Evolutionary conservation across 352 stramenopile species (phyloP).

Genomic region (Globisporangium parvum): DNA sequence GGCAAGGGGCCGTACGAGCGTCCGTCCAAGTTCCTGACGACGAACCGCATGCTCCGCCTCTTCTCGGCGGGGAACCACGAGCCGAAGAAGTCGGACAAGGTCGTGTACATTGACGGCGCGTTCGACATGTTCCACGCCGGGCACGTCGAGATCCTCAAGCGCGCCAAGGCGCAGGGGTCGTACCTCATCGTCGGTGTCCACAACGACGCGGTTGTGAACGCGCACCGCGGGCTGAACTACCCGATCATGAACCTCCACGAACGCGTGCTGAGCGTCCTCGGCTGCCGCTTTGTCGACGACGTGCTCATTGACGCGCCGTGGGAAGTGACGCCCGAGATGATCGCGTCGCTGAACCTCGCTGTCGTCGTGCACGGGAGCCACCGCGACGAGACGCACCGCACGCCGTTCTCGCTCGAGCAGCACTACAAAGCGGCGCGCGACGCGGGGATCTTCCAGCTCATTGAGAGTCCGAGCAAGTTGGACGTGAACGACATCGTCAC

Average conservation of each 20-base stretch:
- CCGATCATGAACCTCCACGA: constrained; percentile 99
- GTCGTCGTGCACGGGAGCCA: constrained; percentile 85
- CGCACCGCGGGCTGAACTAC: constrained; percentile 87
- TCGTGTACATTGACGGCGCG: constrained; percentile 98
- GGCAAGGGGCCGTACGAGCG: constrained; percentile 47
- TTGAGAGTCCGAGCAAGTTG: constrained; percentile 66
- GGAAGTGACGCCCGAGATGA: constrained; percentile 95
- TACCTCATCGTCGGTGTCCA: constrained; percentile 97
- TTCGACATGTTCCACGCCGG: constrained; percentile 99
- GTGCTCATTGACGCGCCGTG: constrained; percentile 97
- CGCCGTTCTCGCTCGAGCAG: constrained; percentile 60
- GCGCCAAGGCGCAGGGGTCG: constrained; percentile 88
- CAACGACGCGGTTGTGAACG: constrained; percentile 91
- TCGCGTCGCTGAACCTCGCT: constrained; percentile 86
- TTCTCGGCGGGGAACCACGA: constrained; percentile 88
- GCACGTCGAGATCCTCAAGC: constrained; percentile 95
- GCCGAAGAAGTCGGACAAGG: constrained; percentile 82
- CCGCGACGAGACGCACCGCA: constrained; percentile 63
- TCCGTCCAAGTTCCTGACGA: constrained; percentile 94
- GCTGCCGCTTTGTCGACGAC: constrained; percentile 96
- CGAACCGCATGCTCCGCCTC: constrained; percentile 92
- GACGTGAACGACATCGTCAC: constrained; percentile 86
- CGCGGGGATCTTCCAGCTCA: constrained; percentile 77
- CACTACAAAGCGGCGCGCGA: constrained; percentile 78
- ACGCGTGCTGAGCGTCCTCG: constrained; percentile 94